Conservation (phyloP, 345 rosid genomes). For the Hevea brasiliensis region DNA sequence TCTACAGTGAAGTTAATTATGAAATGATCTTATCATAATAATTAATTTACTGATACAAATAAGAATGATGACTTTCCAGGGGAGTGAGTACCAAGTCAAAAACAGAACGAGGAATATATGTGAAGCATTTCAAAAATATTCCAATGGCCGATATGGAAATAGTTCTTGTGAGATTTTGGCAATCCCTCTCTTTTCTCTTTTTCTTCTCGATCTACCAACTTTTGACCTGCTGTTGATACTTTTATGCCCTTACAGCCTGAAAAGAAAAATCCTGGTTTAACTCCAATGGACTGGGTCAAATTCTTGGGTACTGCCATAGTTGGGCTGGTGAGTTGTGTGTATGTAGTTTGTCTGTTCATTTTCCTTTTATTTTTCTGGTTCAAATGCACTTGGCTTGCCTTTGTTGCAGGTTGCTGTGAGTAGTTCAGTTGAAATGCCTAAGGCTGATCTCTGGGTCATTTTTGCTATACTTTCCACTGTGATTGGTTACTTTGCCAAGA, state of each 20-base stretch:
- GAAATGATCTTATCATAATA: background rate
- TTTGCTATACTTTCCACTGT: constrained; percentile 83
- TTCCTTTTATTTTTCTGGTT: background rate
- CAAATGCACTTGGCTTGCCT: constrained; percentile 13
- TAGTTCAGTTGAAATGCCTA: constrained; percentile 75
- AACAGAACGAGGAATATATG: constrained; percentile 66
- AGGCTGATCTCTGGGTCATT: constrained; percentile 84
- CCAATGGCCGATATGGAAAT: constrained; percentile 99
- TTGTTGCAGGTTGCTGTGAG: constrained; percentile 69
- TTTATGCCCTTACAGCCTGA: constrained; percentile 70
- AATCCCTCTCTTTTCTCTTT: constrained; percentile 19
- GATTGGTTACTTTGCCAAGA: constrained; percentile 92
- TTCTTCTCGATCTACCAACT: background rate
- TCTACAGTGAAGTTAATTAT: background rate
- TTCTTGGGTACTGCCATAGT: constrained; percentile 83
- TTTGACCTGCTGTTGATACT: constrained; percentile 18
- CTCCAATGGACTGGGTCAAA: constrained; percentile 99
- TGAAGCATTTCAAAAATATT: constrained; percentile 95
- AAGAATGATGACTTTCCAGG: constrained; percentile 39
- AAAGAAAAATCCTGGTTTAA: constrained; percentile 93
- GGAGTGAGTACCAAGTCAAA: constrained; percentile 53
- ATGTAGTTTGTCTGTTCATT: background rate
- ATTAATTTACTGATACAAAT: background rate
- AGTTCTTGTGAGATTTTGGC: constrained; percentile 72
- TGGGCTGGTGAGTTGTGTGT: constrained; percentile 71